A percentile compares a stretch with the other conserved stretches of the same genome.
These are phyloP conservation scores for Ustilago loliicola DNA, from an alignment of 1,284 basidiomycete species.

Conservation along the genomic window DNA sequence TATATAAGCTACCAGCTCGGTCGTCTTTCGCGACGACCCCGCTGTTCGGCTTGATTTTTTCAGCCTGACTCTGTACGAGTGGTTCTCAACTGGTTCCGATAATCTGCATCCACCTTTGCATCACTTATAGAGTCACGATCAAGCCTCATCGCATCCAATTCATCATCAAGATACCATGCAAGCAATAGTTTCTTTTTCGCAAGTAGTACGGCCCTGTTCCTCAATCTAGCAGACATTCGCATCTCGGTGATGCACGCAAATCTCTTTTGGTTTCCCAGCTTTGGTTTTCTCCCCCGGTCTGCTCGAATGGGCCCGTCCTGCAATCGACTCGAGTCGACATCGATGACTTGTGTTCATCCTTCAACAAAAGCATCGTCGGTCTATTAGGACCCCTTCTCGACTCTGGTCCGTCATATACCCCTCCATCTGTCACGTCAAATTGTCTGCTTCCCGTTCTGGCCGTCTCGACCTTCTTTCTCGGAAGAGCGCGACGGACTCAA, in stretches of 20 bases:
- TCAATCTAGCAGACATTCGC: slow-evolving; percentile 35
- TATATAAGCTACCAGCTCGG: slow-evolving; percentile 28
- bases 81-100: slow-evolving; percentile 46
- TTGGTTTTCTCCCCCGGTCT: slow-evolving; percentile 26
- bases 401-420: slow-evolving; percentile 40
- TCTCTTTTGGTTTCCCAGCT: slow-evolving; percentile 8
- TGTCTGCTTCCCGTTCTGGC: slow-evolving; percentile 31
- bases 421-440: slow-evolving; percentile 31
- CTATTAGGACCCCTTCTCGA: slow-evolving; percentile 16
- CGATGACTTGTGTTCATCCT: slow-evolving; percentile 4
- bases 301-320: slow-evolving; percentile 41
- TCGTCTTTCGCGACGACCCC: neutral
- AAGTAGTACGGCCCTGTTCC: slow-evolving; percentile 42
- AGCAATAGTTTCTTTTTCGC: slow-evolving; percentile 36
- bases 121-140: slow-evolving; percentile 39
- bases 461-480: neutral
- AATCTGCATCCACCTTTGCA: slow-evolving; percentile 52
- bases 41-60: slow-evolving; percentile 28
- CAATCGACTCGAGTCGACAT: slow-evolving; percentile 23
- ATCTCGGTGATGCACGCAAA: slow-evolving; percentile 27
- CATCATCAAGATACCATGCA: slow-evolving; percentile 54
- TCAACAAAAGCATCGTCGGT: slow-evolving; percentile 25
- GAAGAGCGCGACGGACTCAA: slow-evolving; percentile 17
- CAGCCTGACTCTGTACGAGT: slow-evolving; percentile 39
- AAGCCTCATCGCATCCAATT: slow-evolving; percentile 30